These are phyloP conservation scores for Wallacemonas sp. DNA, from an alignment of 208 protist species.

Conservation along the genomic window DNA sequence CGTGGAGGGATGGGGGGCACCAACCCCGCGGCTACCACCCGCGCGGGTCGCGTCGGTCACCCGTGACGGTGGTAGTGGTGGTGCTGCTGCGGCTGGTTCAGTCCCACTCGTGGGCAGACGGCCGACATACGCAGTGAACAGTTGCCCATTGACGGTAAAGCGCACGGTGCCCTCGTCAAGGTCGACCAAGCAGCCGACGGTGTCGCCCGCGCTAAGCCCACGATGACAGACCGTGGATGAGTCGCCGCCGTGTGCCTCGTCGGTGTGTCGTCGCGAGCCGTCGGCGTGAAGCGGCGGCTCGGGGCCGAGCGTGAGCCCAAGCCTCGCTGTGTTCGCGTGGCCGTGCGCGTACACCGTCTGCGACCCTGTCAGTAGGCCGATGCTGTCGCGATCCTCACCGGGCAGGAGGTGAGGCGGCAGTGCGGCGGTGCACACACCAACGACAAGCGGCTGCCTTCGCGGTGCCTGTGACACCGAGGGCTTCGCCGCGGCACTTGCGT, in stretches of 20 bases:
- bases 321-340: slow-evolving; percentile 31
- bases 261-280: slow-evolving; percentile 12
- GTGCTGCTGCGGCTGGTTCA: background rate
- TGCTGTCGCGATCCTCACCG: slow-evolving; percentile 55
- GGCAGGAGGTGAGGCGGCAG: slow-evolving; percentile 54
- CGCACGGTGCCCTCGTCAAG: slow-evolving; percentile 47
- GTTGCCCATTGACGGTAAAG: slow-evolving; percentile 65
- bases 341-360: slow-evolving; percentile 65
- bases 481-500: background rate
- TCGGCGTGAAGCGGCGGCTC: slow-evolving; percentile 10
- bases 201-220: slow-evolving; percentile 45
- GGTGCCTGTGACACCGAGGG: background rate
- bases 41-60: background rate
- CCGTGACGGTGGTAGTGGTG: background rate
- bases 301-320: slow-evolving; percentile 27
- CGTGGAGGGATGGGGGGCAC: background rate
- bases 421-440: slow-evolving; percentile 49
- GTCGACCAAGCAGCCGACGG: slow-evolving; percentile 72
- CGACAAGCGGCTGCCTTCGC: slow-evolving; percentile 40
- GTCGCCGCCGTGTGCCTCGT: background rate
- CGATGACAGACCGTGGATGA: background rate
- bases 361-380: slow-evolving; percentile 68
- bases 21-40: background rate
- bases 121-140: background rate
- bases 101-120: background rate